Conservation (phyloP, 2,329 filamentous ascomycete species). For the Fusarium clavum region DNA sequence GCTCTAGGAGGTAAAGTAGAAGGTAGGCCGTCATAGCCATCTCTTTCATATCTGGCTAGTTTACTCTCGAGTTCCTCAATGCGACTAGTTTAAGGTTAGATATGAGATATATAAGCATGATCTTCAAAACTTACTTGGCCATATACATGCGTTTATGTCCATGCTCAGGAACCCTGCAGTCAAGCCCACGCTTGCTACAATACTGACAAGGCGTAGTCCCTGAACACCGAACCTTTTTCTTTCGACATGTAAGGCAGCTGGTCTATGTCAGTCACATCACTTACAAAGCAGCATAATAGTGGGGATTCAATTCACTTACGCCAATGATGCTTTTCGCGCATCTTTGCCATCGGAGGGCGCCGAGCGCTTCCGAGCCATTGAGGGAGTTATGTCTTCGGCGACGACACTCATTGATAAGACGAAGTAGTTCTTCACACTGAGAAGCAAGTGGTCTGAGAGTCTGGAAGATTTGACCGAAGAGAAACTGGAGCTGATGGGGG, state of each 20-base stretch:
- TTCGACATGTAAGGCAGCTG: slow-evolving; percentile 45
- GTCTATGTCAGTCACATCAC: not conserved
- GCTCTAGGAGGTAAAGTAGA: slow-evolving; percentile 16
- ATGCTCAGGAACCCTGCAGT: slow-evolving; percentile 45
- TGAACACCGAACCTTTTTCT: slow-evolving; percentile 46
- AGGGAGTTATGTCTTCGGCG: slow-evolving; percentile 28
- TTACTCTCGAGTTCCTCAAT: slow-evolving; percentile 45
- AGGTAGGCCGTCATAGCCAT: slow-evolving; percentile 28
- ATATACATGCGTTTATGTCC: slow-evolving; percentile 46
- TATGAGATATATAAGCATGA: not conserved
- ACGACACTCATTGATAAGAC: slow-evolving; percentile 21
- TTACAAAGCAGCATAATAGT: slow-evolving; percentile 4
- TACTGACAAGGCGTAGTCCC: slow-evolving; percentile 46
- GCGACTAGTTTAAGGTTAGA: slow-evolving; percentile 22
- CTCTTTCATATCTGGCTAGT: slow-evolving; percentile 43
- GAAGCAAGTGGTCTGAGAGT: not conserved
- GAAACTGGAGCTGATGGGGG: slow-evolving; percentile 9
- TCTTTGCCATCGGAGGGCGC: slow-evolving; percentile 38
- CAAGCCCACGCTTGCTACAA: slow-evolving; percentile 43
- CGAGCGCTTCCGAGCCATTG: slow-evolving; percentile 43
- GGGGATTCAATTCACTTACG: slow-evolving; percentile 37
- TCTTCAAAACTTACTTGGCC: slow-evolving; percentile 36
- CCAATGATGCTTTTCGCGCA: slow-evolving; percentile 43
- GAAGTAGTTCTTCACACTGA: not conserved
- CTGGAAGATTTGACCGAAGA: slow-evolving; percentile 32